These are phyloP conservation scores for Uronychia setigera DNA, from an alignment of 73 alveolate species.

Conservation along the genomic window DNA sequence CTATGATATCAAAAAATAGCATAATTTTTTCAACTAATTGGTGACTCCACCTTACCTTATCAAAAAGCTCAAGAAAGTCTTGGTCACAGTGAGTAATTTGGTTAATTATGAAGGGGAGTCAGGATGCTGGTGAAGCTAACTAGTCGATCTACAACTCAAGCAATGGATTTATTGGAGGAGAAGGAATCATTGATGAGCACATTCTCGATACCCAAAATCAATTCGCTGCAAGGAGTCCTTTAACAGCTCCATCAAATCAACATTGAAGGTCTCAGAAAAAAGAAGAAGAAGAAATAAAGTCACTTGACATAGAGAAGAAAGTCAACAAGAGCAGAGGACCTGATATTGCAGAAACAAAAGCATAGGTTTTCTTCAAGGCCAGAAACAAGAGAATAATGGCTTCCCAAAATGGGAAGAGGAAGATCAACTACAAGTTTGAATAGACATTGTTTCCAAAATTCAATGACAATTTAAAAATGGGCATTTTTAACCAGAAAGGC, in stretches of 20 bases:
- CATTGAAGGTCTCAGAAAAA: too few relatives aligned
- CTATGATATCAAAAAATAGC: not conserved
- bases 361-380: not conserved
- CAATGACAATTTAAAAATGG: not conserved
- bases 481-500: not conserved
- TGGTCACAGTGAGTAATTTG: too few relatives aligned
- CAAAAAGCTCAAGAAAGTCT: not conserved
- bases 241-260: not conserved
- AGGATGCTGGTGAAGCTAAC: too few relatives aligned
- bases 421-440: not conserved
- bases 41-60: not conserved
- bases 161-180: not conserved
- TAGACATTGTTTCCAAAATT: not conserved
- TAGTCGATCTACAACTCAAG: too few relatives aligned
- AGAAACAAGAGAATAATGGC: not conserved
- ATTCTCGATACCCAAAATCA: not conserved
- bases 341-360: not conserved
- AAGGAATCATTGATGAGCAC: not conserved
- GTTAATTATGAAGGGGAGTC: too few relatives aligned
- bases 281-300: not conserved
- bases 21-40: not conserved
- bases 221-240: not conserved
- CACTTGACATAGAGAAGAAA: not conserved
- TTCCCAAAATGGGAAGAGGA: not conserved
- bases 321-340: too few relatives aligned